Evolutionary conservation across 2,329 filamentous ascomycete genomes (phyloP).

Genomic region (Tolypocladium sp.): DNA sequence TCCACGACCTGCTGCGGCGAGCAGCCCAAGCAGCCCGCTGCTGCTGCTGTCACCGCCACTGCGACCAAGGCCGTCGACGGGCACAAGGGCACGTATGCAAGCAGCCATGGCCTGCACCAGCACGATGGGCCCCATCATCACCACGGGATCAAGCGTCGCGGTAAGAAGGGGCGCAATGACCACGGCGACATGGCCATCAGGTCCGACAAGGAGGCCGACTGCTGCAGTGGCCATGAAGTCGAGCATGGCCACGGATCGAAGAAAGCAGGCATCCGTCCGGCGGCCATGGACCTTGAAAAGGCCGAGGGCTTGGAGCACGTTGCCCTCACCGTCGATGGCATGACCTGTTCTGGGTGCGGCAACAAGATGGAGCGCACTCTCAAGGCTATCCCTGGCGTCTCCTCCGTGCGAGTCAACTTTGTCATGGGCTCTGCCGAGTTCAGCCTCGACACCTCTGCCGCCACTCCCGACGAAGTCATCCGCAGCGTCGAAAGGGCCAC

Average conservation of each 20-base stretch:
- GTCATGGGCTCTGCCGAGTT: constrained; percentile 27
- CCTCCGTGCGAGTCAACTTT: constrained; percentile 24
- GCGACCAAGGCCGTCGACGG: background rate
- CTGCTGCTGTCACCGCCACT: background rate
- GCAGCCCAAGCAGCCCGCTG: constrained; percentile 2
- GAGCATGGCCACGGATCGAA: constrained; percentile 4
- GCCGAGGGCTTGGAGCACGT: constrained; percentile 15
- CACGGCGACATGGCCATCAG: constrained; percentile 3
- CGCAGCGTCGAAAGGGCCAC: constrained; percentile 15
- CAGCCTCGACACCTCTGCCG: constrained; percentile 13
- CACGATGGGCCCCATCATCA: constrained; percentile 9
- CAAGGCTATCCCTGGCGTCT: constrained; percentile 15
- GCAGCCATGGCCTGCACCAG: constrained; percentile 3
- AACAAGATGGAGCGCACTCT: constrained; percentile 23
- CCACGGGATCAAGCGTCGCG: constrained; percentile 11
- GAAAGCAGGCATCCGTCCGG: background rate
- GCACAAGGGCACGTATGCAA: background rate
- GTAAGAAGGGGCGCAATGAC: constrained; percentile 7
- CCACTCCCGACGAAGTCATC: constrained; percentile 16
- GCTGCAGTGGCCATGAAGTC: constrained; percentile 5
- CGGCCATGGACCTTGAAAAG: constrained; percentile 15
- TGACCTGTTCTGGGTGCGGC: constrained; percentile 26
- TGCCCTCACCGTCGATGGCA: constrained; percentile 20
- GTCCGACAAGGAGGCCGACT: constrained; percentile 2
- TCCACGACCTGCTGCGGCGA: constrained; percentile 17